Evolutionary conservation across 192 early-diverging fungal genomes (phyloP).

Genomic region (Coemansia sp.): DNA sequence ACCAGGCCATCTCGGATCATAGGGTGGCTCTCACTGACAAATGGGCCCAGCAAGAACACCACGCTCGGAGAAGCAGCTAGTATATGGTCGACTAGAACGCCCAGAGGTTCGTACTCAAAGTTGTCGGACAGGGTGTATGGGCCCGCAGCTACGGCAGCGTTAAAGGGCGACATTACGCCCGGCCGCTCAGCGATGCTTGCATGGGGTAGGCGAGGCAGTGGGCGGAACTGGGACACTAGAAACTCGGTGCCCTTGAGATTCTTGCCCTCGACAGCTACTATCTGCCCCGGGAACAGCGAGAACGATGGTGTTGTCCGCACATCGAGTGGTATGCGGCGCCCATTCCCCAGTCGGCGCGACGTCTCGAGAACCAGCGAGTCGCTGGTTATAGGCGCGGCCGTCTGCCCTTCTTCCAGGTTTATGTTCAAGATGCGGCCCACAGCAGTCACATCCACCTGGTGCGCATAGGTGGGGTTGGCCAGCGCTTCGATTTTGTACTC

Average conservation of each 20-base stretch:
- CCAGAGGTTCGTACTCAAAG: slow-evolving; percentile 81
- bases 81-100: slow-evolving; percentile 71
- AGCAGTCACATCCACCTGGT: slow-evolving; percentile 65
- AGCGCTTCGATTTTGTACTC: slow-evolving; percentile 53
- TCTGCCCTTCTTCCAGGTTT: slow-evolving; percentile 66
- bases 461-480: slow-evolving; percentile 57
- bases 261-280: slow-evolving; percentile 75
- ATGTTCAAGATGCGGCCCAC: slow-evolving; percentile 83
- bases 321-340: slow-evolving; percentile 69
- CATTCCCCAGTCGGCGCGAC: slow-evolving; percentile 75
- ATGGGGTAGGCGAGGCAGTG: slow-evolving; percentile 65
- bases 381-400: slow-evolving; percentile 31
- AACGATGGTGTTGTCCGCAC: slow-evolving; percentile 63
- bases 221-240: slow-evolving; percentile 57
- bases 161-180: slow-evolving; percentile 29
- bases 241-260: slow-evolving; percentile 64
- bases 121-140: slow-evolving; percentile 86
- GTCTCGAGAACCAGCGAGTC: slow-evolving; percentile 78
- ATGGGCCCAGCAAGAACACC: slow-evolving; percentile 81
- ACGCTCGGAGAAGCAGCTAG: slow-evolving; percentile 73
- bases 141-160: slow-evolving; percentile 76
- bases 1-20: slow-evolving; percentile 59
- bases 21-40: slow-evolving; percentile 67
- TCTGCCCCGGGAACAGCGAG: slow-evolving; percentile 89
- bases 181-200: slow-evolving; percentile 27